A percentile compares a stretch with the other conserved stretches of the same genome.
Evolutionary conservation across 2,329 filamentous ascomycete species (phyloP).

Genomic region (Talaromyces sp.): DNA sequence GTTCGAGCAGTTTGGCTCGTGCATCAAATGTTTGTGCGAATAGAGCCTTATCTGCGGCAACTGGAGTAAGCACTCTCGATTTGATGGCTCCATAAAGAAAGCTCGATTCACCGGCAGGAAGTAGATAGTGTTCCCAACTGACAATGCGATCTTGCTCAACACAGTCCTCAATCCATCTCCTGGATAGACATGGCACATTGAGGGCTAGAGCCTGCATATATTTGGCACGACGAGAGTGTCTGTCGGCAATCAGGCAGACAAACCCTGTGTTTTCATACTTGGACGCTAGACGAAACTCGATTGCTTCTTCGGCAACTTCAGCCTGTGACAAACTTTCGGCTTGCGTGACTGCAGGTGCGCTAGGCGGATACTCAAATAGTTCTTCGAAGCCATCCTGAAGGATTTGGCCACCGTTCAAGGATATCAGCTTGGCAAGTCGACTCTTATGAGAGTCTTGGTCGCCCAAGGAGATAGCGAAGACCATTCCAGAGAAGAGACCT

Average conservation of each 20-base stretch:
- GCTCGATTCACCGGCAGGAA: conserved; percentile 76
- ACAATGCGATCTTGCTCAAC: conserved; percentile 59
- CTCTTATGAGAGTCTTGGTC: conserved; percentile 56
- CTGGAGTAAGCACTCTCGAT: conserved; percentile 65
- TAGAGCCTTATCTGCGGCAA: conserved; percentile 54
- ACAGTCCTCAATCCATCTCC: conserved; percentile 75
- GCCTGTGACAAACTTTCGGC: conserved; percentile 25
- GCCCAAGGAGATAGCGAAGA: conserved; percentile 76
- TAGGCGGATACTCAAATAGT: conserved; percentile 59
- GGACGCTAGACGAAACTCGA: conserved; percentile 52
- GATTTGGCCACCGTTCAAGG: conserved; percentile 66
- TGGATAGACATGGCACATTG: conserved; percentile 78
- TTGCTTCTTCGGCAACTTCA: conserved; percentile 20
- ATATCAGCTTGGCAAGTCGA: conserved; percentile 60
- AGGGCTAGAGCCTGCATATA: conserved; percentile 93
- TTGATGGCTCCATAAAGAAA: conserved; percentile 73
- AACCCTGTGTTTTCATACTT: conserved; percentile 63
- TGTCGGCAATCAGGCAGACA: conserved; percentile 78
- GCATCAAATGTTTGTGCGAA: conserved; percentile 56
- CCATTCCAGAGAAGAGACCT: conserved; percentile 72
- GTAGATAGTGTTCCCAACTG: conserved; percentile 75
- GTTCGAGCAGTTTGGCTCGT: conserved; percentile 62
- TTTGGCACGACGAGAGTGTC: conserved; percentile 80
- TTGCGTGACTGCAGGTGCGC: conserved; percentile 28
- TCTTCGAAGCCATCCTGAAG: conserved; percentile 74